These are phyloP conservation scores for Lathyrus oleraceus DNA, from an alignment of 306 rosid species.

Conservation along the genomic window DNA sequence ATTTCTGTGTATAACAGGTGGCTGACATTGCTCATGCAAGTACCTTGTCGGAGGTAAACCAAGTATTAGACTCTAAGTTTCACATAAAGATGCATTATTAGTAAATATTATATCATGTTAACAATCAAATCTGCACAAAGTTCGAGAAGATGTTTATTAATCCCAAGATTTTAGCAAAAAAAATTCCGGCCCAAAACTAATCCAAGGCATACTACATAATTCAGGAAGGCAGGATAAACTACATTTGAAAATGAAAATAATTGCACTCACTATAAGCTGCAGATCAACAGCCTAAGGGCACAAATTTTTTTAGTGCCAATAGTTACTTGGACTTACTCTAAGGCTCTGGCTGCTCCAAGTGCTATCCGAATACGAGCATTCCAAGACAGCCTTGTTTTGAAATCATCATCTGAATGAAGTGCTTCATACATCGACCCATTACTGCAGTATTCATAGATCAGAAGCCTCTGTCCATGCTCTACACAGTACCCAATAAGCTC, in stretches of 20 bases:
- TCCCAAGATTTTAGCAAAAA: not conserved
- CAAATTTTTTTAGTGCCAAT: not conserved
- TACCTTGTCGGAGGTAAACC: slow-evolving; percentile 55
- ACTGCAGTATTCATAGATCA: slow-evolving; percentile 78
- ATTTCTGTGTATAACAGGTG: slow-evolving; percentile 80
- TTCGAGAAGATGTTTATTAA: not conserved
- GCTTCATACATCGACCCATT: slow-evolving; percentile 76
- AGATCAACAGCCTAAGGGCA: not conserved
- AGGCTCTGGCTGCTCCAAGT: slow-evolving; percentile 92
- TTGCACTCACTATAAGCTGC: not conserved
- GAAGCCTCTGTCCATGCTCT: slow-evolving; percentile 87
- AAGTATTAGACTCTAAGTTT: slow-evolving; percentile 38
- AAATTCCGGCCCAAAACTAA: not conserved
- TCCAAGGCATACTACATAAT: not conserved
- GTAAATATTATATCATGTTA: slow-evolving; percentile 13
- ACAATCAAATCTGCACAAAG: slow-evolving; percentile 14
- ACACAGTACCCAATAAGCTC: slow-evolving; percentile 83
- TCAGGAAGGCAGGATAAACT: not conserved
- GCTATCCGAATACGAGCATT: slow-evolving; percentile 83
- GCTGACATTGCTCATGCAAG: slow-evolving; percentile 83
- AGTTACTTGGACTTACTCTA: slow-evolving; percentile 67
- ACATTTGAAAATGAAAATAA: slow-evolving; percentile 1
- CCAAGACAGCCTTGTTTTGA: slow-evolving; percentile 67
- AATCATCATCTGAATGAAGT: slow-evolving; percentile 74
- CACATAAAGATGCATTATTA: slow-evolving; percentile 9